Conservation (phyloP, 2,329 filamentous ascomycete species). For the Balansia obtecta region DNA sequence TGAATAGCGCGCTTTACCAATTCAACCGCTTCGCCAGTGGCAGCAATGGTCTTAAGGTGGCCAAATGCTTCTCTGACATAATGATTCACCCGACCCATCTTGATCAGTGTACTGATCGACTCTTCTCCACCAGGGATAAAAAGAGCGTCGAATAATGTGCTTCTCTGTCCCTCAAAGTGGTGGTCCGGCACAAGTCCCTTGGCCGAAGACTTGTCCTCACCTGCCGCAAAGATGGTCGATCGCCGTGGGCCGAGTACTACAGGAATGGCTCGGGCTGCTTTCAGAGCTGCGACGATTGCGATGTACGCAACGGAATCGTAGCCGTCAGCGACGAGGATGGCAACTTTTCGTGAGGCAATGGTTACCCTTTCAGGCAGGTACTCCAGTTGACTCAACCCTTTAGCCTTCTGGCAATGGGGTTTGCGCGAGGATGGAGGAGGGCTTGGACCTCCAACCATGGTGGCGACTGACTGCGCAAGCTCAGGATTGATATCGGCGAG, state of each 20-base stretch:
- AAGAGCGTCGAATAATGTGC: slow-evolving; percentile 68
- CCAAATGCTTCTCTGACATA: slow-evolving; percentile 74
- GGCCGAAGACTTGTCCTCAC: slow-evolving; percentile 36
- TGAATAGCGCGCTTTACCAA: slow-evolving; percentile 41
- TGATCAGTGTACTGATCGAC: slow-evolving; percentile 47
- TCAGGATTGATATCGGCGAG: slow-evolving; percentile 60
- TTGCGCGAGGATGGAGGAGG: slow-evolving; percentile 43
- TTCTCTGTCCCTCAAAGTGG: slow-evolving; percentile 68
- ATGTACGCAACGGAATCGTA: slow-evolving; percentile 56
- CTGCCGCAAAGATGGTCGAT: slow-evolving; percentile 50
- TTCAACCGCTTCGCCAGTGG: slow-evolving; percentile 57
- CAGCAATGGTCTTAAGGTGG: slow-evolving; percentile 68
- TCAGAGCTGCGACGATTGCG: slow-evolving; percentile 50
- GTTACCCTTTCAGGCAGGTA: slow-evolving; percentile 50
- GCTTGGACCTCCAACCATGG: slow-evolving; percentile 55
- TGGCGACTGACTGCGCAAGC: slow-evolving; percentile 56
- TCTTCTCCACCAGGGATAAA: slow-evolving; percentile 63
- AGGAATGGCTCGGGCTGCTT: slow-evolving; percentile 50
- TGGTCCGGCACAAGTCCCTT: slow-evolving; percentile 57
- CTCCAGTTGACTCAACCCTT: slow-evolving; percentile 56
- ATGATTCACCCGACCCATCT: slow-evolving; percentile 61
- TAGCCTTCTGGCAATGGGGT: slow-evolving; percentile 50
- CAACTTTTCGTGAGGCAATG: slow-evolving; percentile 59
- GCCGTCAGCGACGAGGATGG: slow-evolving; percentile 66
- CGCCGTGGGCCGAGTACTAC: slow-evolving; percentile 62